These are phyloP conservation scores for Sordaria brevicollis DNA, from an alignment of 495 filamentous ascomycete genomes.

Conservation along the genomic window DNA sequence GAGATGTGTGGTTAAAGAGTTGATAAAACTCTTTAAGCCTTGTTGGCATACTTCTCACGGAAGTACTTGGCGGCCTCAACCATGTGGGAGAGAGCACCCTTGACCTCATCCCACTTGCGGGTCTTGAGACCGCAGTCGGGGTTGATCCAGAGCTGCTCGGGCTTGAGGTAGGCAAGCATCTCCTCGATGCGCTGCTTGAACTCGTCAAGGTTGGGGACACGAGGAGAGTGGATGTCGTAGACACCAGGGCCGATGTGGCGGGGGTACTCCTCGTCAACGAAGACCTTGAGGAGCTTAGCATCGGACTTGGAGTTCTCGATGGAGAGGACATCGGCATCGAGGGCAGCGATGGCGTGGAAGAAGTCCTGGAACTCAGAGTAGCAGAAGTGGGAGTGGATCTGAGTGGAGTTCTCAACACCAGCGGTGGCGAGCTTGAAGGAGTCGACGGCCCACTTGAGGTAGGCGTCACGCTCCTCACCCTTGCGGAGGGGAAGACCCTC, in stretches of 20 bases:
- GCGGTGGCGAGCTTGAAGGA: slow-evolving; percentile 91
- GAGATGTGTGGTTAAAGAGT: slow-evolving; percentile 1
- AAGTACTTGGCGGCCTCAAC: slow-evolving; percentile 93
- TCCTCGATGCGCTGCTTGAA: slow-evolving; percentile 94
- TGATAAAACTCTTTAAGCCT: slow-evolving; percentile 16
- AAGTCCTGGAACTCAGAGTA: slow-evolving; percentile 99
- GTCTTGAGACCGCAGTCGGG: slow-evolving; percentile 99
- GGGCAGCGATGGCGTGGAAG: slow-evolving; percentile 97
- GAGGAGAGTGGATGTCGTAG: slow-evolving; percentile 98
- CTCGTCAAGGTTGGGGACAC: slow-evolving; percentile 89
- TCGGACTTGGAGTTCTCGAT: slow-evolving; percentile 99
- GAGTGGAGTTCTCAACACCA: slow-evolving; percentile 83
- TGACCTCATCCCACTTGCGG: slow-evolving; percentile 91
- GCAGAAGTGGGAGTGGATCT: slow-evolving; percentile 99
- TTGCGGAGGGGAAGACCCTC: slow-evolving; percentile 95
- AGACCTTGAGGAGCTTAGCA: slow-evolving; percentile 97
- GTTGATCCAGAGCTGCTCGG: slow-evolving; percentile 97
- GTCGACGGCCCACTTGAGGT: slow-evolving; percentile 93
- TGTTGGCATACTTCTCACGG: slow-evolving; percentile 72
- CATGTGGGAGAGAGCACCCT: slow-evolving; percentile 85
- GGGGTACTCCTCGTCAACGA: slow-evolving; percentile 91
- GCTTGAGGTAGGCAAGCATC: slow-evolving; percentile 91
- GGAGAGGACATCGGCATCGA: slow-evolving; percentile 94
- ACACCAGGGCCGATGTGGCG: slow-evolving; percentile 97
- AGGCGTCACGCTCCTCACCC: slow-evolving; percentile 84